Base-by-base conservation (phyloP, 345 rosid species). In the Lumnitzera racemosa region DNA sequence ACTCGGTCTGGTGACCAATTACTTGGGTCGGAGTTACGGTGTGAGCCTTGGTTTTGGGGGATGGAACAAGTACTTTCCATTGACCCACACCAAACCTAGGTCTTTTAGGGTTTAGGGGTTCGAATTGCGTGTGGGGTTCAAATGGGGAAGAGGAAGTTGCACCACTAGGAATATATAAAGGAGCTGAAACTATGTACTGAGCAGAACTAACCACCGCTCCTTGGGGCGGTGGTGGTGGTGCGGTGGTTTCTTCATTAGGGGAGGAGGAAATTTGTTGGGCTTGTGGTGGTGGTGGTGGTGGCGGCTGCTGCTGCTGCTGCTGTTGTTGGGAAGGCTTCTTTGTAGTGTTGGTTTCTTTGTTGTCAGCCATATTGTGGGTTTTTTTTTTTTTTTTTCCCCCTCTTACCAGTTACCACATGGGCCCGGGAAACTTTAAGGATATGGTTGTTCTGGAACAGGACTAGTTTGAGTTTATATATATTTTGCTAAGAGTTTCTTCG, bases 1-100 rank as follows among this genome's bases (percentile, higher is more conserved):
- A 76, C 59, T 80, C 87, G 16, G 46, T 49, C 2, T 74, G 53
- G 47, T 61, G 47, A 17, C 67, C 55, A 41, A 73, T 63, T 69
- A 65, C 62, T 15, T 67, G 79, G 13, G 72, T 53, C 0, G 64
- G 43, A 36, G 43, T 36, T 7, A 36, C 1, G 6, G 43, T 36
- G 2, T 36, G 43, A 36, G 43, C 43, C 7, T 36, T 36, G 43
- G 43, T 36, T 36, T 36, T 36, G 11, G 96, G 70, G 13, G 95
- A 80, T 12, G 96, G 84, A 0, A 88, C 84, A 7, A 89, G 68
- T 17, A 80, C 70, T 70, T 86, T 91, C 98, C 98, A 91, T 71
- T 89, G 98, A 11, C 78, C 77, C 64, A 70, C 29, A 56, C 59
- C 67, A 36, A 81, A 92, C 60, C 98, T 83, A 41, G 86, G 80